Percentiles rank a stretch among this genome's conserved stretches.
These are phyloP conservation scores for Phytopythium montanum DNA, from an alignment of 352 stramenopile species.

Conservation along the genomic window DNA sequence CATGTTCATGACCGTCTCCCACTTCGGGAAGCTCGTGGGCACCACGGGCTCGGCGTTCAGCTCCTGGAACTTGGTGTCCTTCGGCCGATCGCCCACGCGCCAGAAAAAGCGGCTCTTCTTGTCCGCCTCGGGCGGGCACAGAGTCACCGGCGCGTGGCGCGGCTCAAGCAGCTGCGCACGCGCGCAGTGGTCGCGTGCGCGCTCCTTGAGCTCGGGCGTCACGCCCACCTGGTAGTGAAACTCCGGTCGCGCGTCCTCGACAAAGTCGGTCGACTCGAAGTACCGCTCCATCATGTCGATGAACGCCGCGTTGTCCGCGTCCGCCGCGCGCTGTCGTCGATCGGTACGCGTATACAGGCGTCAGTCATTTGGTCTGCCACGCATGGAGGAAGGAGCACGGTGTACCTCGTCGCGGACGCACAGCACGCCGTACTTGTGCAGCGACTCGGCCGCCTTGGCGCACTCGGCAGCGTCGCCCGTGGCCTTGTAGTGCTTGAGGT, in stretches of 20 bases:
- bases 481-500: slow-evolving; percentile 77
- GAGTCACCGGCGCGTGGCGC: slow-evolving; percentile 66
- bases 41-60: slow-evolving; percentile 88
- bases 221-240: slow-evolving; percentile 89
- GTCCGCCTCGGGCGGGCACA: slow-evolving; percentile 88
- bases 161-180: slow-evolving; percentile 46
- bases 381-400: too few relatives aligned
- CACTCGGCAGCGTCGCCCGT: slow-evolving; percentile 69
- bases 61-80: slow-evolving; percentile 74
- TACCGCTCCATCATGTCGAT: slow-evolving; percentile 94
- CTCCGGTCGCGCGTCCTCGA: slow-evolving; percentile 85
- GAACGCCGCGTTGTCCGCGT: slow-evolving; percentile 82
- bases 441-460: slow-evolving; percentile 67
- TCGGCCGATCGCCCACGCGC: slow-evolving; percentile 81
- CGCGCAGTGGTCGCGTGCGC: slow-evolving; percentile 81
- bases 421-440: slow-evolving; percentile 85
- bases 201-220: slow-evolving; percentile 84
- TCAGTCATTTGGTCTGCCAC: background rate
- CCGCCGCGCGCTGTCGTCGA: slow-evolving; percentile 39
- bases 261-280: slow-evolving; percentile 87
- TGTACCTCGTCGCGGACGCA: slow-evolving; percentile 76
- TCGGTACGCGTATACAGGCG: background rate
- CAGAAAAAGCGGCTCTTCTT: slow-evolving; percentile 96
- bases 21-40: slow-evolving; percentile 83
- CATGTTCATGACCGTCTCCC: slow-evolving; percentile 87